Evolutionary conservation across 2,329 filamentous ascomycete species (phyloP), one percentile per base, ranked within the genome.

Genomic region (Colletotrichum eleusines): DNA sequence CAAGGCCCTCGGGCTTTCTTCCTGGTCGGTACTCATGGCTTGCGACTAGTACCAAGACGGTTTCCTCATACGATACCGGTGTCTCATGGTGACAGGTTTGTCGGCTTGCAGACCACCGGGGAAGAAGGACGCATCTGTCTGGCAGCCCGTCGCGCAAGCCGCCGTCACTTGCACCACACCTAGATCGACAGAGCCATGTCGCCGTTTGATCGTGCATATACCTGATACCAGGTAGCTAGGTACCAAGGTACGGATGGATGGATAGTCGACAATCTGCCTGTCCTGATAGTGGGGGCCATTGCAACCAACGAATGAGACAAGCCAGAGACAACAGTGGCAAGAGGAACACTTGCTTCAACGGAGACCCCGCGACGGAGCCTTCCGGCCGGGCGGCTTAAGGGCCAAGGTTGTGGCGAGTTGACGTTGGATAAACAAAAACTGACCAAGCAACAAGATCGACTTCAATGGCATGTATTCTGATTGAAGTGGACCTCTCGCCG

Each of bases 21-120:
- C 59, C 64, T 71, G 59, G 69, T 69, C 65, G 53, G 68, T 71
- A 59, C 64, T 60, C 38, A 42, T 71, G 69, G 69, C 69, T 71
- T 71, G 53, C 31, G 31, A 54, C 65, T 69, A 71, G 46, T 18
- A 40, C 14, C 35, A 54, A 26, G 16, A n/a, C 46, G 44, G 51
- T 14, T 20, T 31, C 16, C 46, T 51, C 44, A 55, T 54, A 63
- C 40, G 69, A 40, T 63, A 11, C 38, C 59, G 31, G 53, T 53
- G 69, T 69, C 64, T 71, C 69, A 65, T 46, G 53, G 59, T 38
- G 61, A 18, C 53, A 59, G 62, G 65, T 53, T 64, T 59, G 59
- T 68, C 69, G 64, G 46, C 58, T 48, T 63, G 26, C 46, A 26
- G 16, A 44, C 23, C 46, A 33, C 46, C 58, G 53, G 64, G 53